Conservation (phyloP, 768 basidiomycete genomes). For the Russula dissimulans region DNA sequence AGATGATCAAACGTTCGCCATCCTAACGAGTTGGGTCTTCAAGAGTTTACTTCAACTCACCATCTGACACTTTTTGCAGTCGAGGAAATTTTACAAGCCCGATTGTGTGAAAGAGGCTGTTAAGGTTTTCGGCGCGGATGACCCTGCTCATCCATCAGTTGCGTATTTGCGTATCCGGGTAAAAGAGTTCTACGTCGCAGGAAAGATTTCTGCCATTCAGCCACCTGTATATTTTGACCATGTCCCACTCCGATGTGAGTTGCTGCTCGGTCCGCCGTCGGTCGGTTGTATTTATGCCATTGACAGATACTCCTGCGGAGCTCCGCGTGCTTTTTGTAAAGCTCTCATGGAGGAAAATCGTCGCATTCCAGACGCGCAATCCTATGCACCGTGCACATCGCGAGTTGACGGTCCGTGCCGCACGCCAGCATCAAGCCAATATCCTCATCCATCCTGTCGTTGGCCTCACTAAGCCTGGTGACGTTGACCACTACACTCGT, state of each 20-base stretch:
- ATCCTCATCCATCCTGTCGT: conserved; percentile 98
- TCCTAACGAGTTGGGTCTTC: conserved; percentile 61
- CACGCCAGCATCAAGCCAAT: conserved; percentile 90
- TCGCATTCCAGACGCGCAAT: conserved; percentile 99
- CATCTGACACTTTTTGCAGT: conserved; percentile 35
- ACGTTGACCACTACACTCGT: conserved; percentile 87
- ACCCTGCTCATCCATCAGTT: conserved; percentile 90
- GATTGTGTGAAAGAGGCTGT: conserved; percentile 84
- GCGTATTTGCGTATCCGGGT: conserved; percentile 78
- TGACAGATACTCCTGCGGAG: conserved; percentile 83
- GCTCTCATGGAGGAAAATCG: conserved; percentile 91
- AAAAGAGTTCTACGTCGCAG: conserved; percentile 87
- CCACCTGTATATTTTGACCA: conserved; percentile 92
- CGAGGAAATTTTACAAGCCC: conserved; percentile 79
- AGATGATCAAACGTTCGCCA: conserved; percentile 86
- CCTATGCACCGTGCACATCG: conserved; percentile 99
- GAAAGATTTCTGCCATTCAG: conserved; percentile 87
- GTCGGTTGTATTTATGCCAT: background rate
- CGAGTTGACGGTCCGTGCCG: conserved; percentile 94
- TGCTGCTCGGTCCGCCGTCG: background rate
- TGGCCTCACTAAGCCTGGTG: conserved; percentile 93
- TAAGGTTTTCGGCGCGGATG: conserved; percentile 89
- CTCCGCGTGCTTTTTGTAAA: conserved; percentile 94
- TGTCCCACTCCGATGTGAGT: conserved; percentile 82
- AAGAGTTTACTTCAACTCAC: background rate